Percentiles rank a stretch among this genome's conserved stretches.
Conservation (phyloP, 139 green algal genomes). For the Auxenochlorella pyrenoidosa region DNA sequence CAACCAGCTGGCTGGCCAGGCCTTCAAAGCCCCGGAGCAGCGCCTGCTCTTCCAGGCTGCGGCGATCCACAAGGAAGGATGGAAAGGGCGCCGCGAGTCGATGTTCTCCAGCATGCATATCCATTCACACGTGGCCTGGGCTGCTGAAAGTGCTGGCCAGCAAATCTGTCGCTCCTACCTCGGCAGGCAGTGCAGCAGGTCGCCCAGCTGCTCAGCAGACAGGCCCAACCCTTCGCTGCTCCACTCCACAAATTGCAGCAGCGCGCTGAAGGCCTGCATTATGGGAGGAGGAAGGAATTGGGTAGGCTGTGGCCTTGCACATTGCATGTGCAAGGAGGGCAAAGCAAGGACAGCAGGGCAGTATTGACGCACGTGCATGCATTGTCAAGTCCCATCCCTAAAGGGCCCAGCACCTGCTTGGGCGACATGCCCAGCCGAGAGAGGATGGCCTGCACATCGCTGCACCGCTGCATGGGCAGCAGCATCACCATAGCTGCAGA, state of each 20-base stretch:
- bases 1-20: conserved; percentile 10
- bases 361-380: not conserved
- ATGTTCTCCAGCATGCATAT: too few relatives aligned
- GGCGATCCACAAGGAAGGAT: not conserved
- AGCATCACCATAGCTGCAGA: conserved; percentile 17
- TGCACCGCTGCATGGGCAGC: conserved; percentile 41
- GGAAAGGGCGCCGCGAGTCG: not conserved
- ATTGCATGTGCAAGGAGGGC: not conserved
- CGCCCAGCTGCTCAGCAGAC: not conserved
- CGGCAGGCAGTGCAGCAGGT: conserved; percentile 2
- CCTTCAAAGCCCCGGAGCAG: conserved; percentile 43
- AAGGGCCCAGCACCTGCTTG: conserved; percentile 19
- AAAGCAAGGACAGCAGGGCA: not conserved
- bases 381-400: not conserved
- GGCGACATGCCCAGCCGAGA: conserved; percentile 46
- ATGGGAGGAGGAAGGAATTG: not conserved
- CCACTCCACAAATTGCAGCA: not conserved
- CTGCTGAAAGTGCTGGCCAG: not conserved
- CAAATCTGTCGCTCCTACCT: not conserved
- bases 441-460: conserved; percentile 55
- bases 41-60: conserved; percentile 41
- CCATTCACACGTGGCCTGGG: not conserved
- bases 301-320: not conserved
- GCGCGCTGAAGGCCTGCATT: not conserved
- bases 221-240: not conserved